Base-by-base conservation (phyloP, 805 yeast genomes). In the Scheffersomyces stipitis region DNA sequence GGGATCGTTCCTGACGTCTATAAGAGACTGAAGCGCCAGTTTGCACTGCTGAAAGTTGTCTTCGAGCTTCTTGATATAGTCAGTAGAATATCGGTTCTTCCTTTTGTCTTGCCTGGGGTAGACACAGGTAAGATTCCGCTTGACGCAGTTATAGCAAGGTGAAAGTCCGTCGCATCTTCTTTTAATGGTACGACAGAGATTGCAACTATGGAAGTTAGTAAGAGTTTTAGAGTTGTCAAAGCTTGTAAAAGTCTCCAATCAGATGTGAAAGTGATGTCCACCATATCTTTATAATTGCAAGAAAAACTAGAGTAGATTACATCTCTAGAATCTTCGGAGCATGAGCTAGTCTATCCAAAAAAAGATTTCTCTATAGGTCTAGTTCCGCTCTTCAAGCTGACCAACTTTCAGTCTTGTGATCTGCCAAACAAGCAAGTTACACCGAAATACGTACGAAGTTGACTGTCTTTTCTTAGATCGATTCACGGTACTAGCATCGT, bases 131-230 rank as follows among this genome's bases (percentile, higher is more conserved):
- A 7, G 18, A 5, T 6, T 5, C 16, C 31, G 31, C n/a, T 29
- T 29, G 7, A 14, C 16, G 15, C 31, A 29, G 20, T 29, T 29
- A 8, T 15, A 15, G 18, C 31, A 29, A 13, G 31, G 31, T 29
- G 14, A 16, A 6, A 13, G 6, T 6, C 31, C 31, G 15, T 29
- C 31, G 18, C 31, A 29, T 15, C 31, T 14, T n/a, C 31, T 29
- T 18, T 29, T 20, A 10, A 20, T 20, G 10, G 24, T 20, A 7
- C 24, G 7, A 20, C 24, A 20, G 24, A 20, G 9, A 10, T 20
- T 20, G 10, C 24, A 20, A 10, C 24, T 20, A 20, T 7, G 10
- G 24, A 7, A 20, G 10, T 7, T 20, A 20, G 24, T 20, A 7
- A 20, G 24, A 7, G 10, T 20, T 20, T 7, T 7, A 7, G 7